phyloP scores from a whole-genome alignment of 2,329 filamentous ascomycete genomes.

The Hymenotorrendiella dingleyae region DNA sequence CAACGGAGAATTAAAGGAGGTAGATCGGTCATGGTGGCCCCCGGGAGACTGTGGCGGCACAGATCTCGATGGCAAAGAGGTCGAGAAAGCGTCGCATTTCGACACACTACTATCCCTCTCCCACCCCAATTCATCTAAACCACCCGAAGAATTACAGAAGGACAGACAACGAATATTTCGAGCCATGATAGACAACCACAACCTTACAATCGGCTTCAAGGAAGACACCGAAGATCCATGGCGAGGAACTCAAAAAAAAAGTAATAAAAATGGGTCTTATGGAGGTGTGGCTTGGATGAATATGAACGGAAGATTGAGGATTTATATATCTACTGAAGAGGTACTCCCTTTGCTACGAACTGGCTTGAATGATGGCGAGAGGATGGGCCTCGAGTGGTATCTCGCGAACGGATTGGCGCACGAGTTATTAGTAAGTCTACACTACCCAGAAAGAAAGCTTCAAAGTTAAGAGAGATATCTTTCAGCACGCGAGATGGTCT shows the following conservation, averaged over 20 bases:
- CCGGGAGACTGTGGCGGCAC: no score
- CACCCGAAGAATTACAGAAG: no score
- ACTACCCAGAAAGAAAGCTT: no score
- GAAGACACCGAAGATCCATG: neutral
- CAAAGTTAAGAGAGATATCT: neutral
- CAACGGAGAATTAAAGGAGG: no score
- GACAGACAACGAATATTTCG: neutral
- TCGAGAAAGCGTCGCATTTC: no score
- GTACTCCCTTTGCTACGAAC: neutral
- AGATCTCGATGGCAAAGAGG: no score
- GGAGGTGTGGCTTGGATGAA: no score
- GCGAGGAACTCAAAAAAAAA: no score
- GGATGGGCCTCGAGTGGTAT: neutral
- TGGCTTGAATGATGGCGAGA: neutral
- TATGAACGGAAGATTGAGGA: neutral
- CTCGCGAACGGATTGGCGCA: constrained; percentile 1
- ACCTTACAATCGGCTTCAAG: neutral
- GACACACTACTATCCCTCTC: no score
- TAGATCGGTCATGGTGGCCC: no score
- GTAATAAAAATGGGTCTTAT: no score
- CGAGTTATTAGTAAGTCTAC: constrained; percentile 1
- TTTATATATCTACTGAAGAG: neutral
- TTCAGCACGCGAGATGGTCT: constrained; percentile 2
- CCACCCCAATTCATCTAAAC: no score
- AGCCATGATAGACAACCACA: neutral